phyloP scores from a whole-genome alignment of 208 protist genomes.

The Leishmania aethiopica region DNA sequence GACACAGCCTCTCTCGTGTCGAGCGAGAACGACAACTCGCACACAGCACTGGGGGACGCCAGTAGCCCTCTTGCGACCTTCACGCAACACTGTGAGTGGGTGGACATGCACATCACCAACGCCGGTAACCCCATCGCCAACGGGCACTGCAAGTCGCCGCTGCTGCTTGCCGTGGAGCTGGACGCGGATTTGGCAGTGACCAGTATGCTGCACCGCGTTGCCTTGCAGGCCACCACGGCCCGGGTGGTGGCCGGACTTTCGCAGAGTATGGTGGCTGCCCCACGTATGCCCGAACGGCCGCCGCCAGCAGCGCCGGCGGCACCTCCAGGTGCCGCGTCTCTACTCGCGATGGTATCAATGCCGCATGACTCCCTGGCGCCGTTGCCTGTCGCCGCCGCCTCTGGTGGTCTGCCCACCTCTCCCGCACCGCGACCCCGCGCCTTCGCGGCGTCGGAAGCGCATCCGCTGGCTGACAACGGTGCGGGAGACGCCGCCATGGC shows the following conservation, averaged over 20 bases:
- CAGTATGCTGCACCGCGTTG: constrained; percentile 36
- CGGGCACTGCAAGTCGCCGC: constrained; percentile 35
- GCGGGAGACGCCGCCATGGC: neutral
- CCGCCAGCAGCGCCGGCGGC: neutral
- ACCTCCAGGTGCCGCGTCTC: neutral
- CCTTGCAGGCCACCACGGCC: constrained; percentile 19
- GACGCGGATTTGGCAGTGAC: constrained; percentile 32
- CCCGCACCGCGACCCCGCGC: neutral
- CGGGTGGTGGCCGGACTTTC: constrained; percentile 11
- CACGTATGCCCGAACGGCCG: neutral
- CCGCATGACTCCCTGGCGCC: neutral
- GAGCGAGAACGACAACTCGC: neutral
- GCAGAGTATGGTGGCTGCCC: neutral
- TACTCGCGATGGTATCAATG: neutral
- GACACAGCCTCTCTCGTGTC: neutral
- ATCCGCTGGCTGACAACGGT: neutral
- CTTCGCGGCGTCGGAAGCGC: neutral
- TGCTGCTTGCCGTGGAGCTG: constrained; percentile 43
- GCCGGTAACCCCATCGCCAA: constrained; percentile 30
- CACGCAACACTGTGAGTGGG: constrained; percentile 22
- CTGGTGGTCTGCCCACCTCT: neutral
- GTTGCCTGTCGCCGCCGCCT: neutral
- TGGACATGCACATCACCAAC: constrained; percentile 38
- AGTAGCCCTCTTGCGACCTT: neutral
- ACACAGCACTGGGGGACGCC: neutral